Percentiles rank a stretch among this genome's conserved stretches.
These are phyloP conservation scores for Pisolithus tinctorius DNA, from an alignment of 768 basidiomycete species.

Conservation along the genomic window DNA sequence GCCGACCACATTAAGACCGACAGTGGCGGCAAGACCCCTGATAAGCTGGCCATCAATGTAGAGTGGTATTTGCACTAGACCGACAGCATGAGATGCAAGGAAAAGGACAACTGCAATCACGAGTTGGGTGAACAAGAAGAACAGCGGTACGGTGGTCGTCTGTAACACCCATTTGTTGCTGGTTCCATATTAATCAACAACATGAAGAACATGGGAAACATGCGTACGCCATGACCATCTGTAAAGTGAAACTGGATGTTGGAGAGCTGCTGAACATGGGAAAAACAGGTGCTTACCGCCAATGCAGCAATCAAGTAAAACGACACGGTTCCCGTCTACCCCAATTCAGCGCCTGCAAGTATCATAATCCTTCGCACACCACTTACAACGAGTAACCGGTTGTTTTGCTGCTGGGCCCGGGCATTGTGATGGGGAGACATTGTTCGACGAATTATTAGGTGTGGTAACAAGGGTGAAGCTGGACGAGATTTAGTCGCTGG, in stretches of 20 bases:
- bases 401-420: constrained; percentile 26
- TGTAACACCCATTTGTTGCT: constrained; percentile 93
- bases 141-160: constrained; percentile 65
- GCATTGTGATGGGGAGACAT: constrained; percentile 24
- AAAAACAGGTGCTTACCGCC: constrained; percentile 48
- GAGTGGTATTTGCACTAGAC: constrained; percentile 61
- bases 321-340: constrained; percentile 63
- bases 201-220: constrained; percentile 15
- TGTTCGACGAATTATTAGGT: not conserved
- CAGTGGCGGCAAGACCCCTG: constrained; percentile 70
- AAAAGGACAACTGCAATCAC: constrained; percentile 75
- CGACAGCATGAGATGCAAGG: constrained; percentile 50
- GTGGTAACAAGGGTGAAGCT: not conserved
- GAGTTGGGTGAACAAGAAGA: constrained; percentile 81
- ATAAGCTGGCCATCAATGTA: constrained; percentile 57
- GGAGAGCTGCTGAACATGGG: not conserved
- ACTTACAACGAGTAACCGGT: constrained; percentile 27
- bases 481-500: not conserved
- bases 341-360: constrained; percentile 3
- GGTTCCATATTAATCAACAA: constrained; percentile 10
- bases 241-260: constrained; percentile 1
- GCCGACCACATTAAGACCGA: constrained; percentile 73
- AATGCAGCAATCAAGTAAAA: constrained; percentile 90
- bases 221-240: constrained; percentile 89
- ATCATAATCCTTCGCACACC: not conserved